phyloP scores from a whole-genome alignment of 1,284 basidiomycete genomes.

The Athelia psychrophila region DNA sequence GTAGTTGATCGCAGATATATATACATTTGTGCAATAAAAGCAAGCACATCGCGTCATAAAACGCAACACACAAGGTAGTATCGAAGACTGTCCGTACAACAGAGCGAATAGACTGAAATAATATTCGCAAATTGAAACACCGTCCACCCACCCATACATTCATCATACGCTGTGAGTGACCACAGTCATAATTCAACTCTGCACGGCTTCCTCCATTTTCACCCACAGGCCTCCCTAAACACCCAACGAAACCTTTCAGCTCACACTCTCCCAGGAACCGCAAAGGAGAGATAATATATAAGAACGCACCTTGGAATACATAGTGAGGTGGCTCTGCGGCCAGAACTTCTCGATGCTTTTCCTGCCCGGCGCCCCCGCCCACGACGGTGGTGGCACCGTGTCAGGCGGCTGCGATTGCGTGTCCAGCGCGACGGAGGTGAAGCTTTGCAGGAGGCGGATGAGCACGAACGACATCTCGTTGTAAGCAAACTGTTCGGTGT shows the following conservation, averaged over 20 bases:
- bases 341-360: slow-evolving; percentile 46
- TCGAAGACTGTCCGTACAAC: no score
- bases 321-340: slow-evolving; percentile 52
- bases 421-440: slow-evolving; percentile 47
- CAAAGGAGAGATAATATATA: no score
- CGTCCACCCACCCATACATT: no score
- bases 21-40: no score
- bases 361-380: slow-evolving; percentile 38
- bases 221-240: slow-evolving; percentile 4
- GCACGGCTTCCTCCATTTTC: slow-evolving; percentile 2
- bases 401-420: slow-evolving; percentile 41
- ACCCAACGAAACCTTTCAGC: not conserved
- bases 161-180: no score
- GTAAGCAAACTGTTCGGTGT: slow-evolving; percentile 74
- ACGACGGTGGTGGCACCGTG: slow-evolving; percentile 41
- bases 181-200: no score
- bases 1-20: no score
- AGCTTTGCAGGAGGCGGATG: slow-evolving; percentile 59
- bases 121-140: no score
- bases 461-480: slow-evolving; percentile 69
- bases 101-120: no score
- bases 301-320: slow-evolving; percentile 36
- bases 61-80: no score
- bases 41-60: no score
- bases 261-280: not conserved